Base-by-base conservation (phyloP, 139 green algal genomes). In the Chlorella sp. region DNA sequence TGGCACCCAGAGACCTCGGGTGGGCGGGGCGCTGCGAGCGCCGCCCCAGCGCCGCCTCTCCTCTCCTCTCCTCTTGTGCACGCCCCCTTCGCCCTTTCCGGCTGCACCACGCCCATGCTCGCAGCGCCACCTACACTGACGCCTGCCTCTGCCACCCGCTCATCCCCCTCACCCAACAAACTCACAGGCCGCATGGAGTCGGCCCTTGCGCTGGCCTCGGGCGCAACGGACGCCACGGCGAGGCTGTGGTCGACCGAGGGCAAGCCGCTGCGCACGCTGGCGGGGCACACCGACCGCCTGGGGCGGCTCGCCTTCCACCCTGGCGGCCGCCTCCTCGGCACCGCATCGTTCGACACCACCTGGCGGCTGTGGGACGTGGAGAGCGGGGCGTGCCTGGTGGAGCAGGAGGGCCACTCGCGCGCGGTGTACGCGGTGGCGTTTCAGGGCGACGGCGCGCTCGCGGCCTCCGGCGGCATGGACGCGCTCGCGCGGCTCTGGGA, bases 331-430 rank as follows among this genome's bases (percentile, higher is more conserved):
- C 92, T 95, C 79, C 46, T 98, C 59, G 94, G 81, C 36, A 97
- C 92, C 7, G 87, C 91, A 69, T 93, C 84, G 71, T 99, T 93
- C 77, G 96, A 99, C 83, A 76, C 76, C 48, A 99, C 95, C 0
- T 99, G 96, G 96, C 89, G 96, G 21, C 68, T 99, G 71, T 99
- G 96, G 96, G 93, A 99, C 77, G 60, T 93, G 11, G 88, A 94
- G 63, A 96, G 87, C 5, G 91, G 91, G 4, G 33, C 65, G 8
- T 91, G 92, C 73, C 73, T 99, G 60, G 79, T 97, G 67, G 93
- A 98, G 84, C 96, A 99, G 86, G 96, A 99, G 82, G 96, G 96
- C 11, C 96, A 99, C 90, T 92, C 81, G 67, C 74, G 95, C 27
- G 62, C 84, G 15, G 95, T 99, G 51, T 99, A 99, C 77, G 70